These are phyloP conservation scores for Suillus clintonianus DNA, from an alignment of 768 basidiomycete species.

Conservation along the genomic window DNA sequence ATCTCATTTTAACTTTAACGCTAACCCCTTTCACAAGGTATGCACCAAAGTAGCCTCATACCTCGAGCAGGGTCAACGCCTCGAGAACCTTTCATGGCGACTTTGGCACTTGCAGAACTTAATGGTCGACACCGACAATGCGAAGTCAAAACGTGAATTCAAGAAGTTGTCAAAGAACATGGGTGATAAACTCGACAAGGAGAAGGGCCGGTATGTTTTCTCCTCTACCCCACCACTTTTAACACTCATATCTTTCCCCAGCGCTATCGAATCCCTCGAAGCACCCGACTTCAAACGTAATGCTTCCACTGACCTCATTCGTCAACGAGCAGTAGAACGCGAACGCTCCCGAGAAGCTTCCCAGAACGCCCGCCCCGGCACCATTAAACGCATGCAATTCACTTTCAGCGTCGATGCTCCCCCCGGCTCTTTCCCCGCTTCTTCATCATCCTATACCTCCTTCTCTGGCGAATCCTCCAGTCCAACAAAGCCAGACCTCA, in stretches of 20 bases:
- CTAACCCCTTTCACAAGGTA: slow-evolving; percentile 52
- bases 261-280: slow-evolving; percentile 82
- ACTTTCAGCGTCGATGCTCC: slow-evolving; percentile 85
- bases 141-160: slow-evolving; percentile 85
- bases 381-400: slow-evolving; percentile 88
- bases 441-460: slow-evolving; percentile 7
- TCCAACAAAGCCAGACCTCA: slow-evolving; percentile 64
- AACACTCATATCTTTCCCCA: slow-evolving; percentile 29
- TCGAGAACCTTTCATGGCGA: slow-evolving; percentile 91
- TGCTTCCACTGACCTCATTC: slow-evolving; percentile 77
- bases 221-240: slow-evolving; percentile 10
- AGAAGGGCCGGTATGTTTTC: slow-evolving; percentile 77
- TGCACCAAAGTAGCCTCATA: slow-evolving; percentile 90
- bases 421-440: not conserved
- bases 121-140: slow-evolving; percentile 90
- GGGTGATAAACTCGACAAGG: slow-evolving; percentile 92
- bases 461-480: slow-evolving; percentile 15
- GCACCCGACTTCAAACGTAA: slow-evolving; percentile 83
- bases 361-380: slow-evolving; percentile 63
- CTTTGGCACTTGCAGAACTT: slow-evolving; percentile 91
- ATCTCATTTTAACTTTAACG: slow-evolving; percentile 1
- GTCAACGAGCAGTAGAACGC: slow-evolving; percentile 78
- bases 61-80: slow-evolving; percentile 88
- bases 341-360: slow-evolving; percentile 77
- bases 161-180: slow-evolving; percentile 85